Evolutionary conservation across 1,139 yeast genomes (phyloP), one percentile per base, ranked within the genome.

Genomic region (Sugiyamaella castrensis): DNA sequence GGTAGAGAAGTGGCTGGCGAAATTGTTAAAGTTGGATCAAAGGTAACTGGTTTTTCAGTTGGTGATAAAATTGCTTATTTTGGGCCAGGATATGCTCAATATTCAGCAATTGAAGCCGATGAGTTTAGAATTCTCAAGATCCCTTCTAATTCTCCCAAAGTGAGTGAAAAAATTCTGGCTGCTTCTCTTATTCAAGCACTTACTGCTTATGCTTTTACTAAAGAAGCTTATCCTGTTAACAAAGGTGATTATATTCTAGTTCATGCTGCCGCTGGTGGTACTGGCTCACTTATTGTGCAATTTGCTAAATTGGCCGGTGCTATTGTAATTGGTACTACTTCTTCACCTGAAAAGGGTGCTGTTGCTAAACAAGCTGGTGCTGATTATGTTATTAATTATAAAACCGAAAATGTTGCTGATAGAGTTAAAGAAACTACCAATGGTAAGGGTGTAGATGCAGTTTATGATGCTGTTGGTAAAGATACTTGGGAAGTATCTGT

Each of bases 191-290:
- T 87, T 36, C 95, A 87, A 65, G 94, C 89, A 1, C 70, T 88
- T 52, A 89, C 97, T 2, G 94, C 94, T 1, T 68, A 84, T 57
- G 77, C 92, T 0, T 79, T 89, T 52, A 69, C 80, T 39, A 71
- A 75, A 38, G 91, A 85, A 56, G 77, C 92, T 0, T 80, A 86
- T 64, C 63, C 71, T 3, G 86, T 88, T 33, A 63, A 84, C 62
- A 72, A 75, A 62, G 89, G 80, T 46, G 96, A 19, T 19, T 19
- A 5, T 3, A 5, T 19, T 19, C 24, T 19, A 19, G 24, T 19
- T 19, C 5, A 19, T 74, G 97, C 97, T 1, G 96, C 96, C 13
- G 96, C 96, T 8, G 97, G 97, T 43, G 96, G 97, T 50, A 92
- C 87, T 45, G 97, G 97, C 1, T 74, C 79, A 47, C 58, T 87